Base-by-base conservation (phyloP, 306 rosid species). In the Rosa chinensis region DNA sequence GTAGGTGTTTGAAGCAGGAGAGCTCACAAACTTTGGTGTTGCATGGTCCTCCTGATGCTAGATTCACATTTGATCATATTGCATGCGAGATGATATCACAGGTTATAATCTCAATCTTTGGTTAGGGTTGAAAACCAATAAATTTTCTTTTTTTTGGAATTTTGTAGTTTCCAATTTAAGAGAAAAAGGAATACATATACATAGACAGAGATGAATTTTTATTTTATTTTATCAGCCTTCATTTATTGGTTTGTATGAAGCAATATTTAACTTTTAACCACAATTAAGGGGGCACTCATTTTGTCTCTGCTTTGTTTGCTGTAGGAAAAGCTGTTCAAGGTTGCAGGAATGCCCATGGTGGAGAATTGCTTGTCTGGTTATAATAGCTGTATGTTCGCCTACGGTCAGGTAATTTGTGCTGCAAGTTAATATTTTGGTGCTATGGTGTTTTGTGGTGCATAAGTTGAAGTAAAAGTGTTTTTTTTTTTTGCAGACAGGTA, bases 331-430 rank as follows among this genome's bases (percentile, higher is more conserved):
- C 83, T 92, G 78, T 95, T 95, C 84, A 86, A 82, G 80, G 98
- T 90, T 84, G 92, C 95, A 40, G 99, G 98, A 79, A 87, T 89
- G 83, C 97, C 98, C 52, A 91, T 95, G 97, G 97, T 95, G 76
- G 97, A 95, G 91, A 95, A 95, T 85, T 95, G 99, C 77, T 81
- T 92, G 94, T 92, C 95, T 64, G 99, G 99, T 80, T 95, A 95
- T 84, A 95, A 95, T 75, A 91, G 97, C 84, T 95, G 99, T 55
- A 92, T 95, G 91, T 95, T 95, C 77, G 99, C 99, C 62, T 92
- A 92, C 25, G 99, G 99, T 78, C 99, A 95, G 99, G 99, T 94
- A 90, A 73, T 50, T 32, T 13, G 18, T 6, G 56, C 5, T 47
- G 49, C 75, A 64, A 4, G 66, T 69, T 80, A 43, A 50, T 20